Percentiles rank a stretch among this genome's conserved stretches.
These are phyloP conservation scores for Hemerocallis citrina DNA, from an alignment of 106 monocot genomes.

Conservation along the genomic window DNA sequence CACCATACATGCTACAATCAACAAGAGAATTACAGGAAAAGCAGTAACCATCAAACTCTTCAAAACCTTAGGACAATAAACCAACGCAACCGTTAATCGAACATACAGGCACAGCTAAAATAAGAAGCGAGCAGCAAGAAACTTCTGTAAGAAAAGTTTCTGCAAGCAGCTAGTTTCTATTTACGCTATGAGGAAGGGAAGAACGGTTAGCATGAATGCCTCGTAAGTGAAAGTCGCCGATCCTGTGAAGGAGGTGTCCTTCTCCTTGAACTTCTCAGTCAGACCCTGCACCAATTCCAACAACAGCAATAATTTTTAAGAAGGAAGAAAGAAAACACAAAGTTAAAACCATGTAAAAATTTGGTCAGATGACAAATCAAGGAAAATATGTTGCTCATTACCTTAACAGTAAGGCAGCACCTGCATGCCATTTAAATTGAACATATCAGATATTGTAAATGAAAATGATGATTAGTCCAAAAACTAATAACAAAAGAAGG, in stretches of 20 bases:
- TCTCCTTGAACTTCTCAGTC: slow-evolving; percentile 95
- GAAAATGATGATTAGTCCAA: not conserved
- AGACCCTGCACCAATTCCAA: slow-evolving; percentile 29
- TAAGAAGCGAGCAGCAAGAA: too few species aligned
- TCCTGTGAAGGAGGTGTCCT: slow-evolving; percentile 51
- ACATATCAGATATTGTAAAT: not conserved
- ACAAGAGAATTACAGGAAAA: too few species aligned
- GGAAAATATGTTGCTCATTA: slow-evolving; percentile 22
- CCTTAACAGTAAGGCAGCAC: slow-evolving; percentile 56
- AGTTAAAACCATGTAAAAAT: too few species aligned
- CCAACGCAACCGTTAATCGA: too few species aligned
- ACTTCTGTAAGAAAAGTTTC: too few species aligned
- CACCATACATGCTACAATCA: too few species aligned
- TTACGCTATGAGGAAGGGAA: slow-evolving; percentile 84
- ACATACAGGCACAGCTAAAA: too few species aligned
- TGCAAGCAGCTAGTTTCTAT: too few species aligned
- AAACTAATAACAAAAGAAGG: too few species aligned
- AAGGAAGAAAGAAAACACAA: not conserved
- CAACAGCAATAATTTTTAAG: not conserved
- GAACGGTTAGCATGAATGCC: slow-evolving; percentile 76
- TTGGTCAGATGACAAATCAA: too few species aligned
- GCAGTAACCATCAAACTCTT: too few species aligned
- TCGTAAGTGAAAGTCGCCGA: slow-evolving; percentile 84
- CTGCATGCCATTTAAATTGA: slow-evolving; percentile 19
- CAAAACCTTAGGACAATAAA: too few species aligned